Percentiles rank a stretch among this genome's conserved stretches.
These are phyloP conservation scores for Phytophthora crassamura DNA, from an alignment of 352 stramenopile genomes.

Conservation along the genomic window DNA sequence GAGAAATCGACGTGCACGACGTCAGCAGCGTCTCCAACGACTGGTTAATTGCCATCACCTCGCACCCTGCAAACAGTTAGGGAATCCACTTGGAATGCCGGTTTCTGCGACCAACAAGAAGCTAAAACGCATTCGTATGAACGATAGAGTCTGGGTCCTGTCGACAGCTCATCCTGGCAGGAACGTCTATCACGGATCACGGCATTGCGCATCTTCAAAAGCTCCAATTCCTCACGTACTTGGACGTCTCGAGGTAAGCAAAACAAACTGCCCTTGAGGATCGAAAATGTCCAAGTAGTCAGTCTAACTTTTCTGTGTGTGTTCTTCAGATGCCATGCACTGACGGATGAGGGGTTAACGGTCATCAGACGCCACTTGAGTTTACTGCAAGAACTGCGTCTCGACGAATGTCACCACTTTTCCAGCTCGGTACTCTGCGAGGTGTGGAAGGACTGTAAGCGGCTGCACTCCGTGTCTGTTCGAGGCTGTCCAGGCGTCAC, in stretches of 20 bases:
- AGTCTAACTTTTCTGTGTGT: neutral
- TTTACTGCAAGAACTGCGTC: slow-evolving; percentile 51
- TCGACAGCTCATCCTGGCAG: slow-evolving; percentile 32
- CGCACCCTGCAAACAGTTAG: slow-evolving; percentile 22
- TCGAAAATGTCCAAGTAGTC: too few species aligned
- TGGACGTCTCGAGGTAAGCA: slow-evolving; percentile 42
- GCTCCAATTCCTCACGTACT: slow-evolving; percentile 36
- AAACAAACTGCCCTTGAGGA: too few species aligned
- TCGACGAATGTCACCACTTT: slow-evolving; percentile 74
- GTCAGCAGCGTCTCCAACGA: slow-evolving; percentile 38
- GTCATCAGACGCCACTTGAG: slow-evolving; percentile 52
- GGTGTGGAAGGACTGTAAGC: slow-evolving; percentile 65
- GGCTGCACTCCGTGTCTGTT: slow-evolving; percentile 54
- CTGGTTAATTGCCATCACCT: slow-evolving; percentile 39
- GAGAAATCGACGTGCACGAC: slow-evolving; percentile 36
- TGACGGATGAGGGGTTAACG: slow-evolving; percentile 65
- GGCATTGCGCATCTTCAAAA: slow-evolving; percentile 30
- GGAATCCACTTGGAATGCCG: too few species aligned
- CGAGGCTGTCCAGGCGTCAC: slow-evolving; percentile 54
- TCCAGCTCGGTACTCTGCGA: slow-evolving; percentile 52
- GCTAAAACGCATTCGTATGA: too few species aligned
- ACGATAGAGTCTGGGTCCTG: slow-evolving; percentile 14
- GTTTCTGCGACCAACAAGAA: too few species aligned
- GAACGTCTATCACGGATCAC: slow-evolving; percentile 38
- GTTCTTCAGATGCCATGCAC: slow-evolving; percentile 42